Conservation (phyloP, 2,329 filamentous ascomycete genomes). For the Alternaria burnsii region DNA sequence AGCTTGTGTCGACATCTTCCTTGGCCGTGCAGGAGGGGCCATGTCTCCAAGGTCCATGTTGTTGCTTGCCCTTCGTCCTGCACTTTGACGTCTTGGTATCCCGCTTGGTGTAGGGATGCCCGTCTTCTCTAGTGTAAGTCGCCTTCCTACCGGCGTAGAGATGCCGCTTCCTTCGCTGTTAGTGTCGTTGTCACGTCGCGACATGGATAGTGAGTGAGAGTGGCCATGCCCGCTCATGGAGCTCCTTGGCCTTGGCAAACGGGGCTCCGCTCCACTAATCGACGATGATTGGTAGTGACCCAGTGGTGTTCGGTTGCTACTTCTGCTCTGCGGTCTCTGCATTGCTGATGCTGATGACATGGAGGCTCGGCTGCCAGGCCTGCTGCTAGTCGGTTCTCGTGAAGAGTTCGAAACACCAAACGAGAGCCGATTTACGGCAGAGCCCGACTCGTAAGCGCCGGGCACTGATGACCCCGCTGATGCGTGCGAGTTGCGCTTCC, state of each 20-base stretch:
- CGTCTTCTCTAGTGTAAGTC: conserved; percentile 56
- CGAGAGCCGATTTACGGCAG: conserved; percentile 58
- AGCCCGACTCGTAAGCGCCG: conserved; percentile 34
- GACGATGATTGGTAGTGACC: conserved; percentile 62
- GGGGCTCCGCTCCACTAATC: conserved; percentile 55
- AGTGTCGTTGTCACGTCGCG: conserved; percentile 59
- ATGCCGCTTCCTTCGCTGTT: conserved; percentile 48
- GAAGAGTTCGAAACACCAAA: conserved; percentile 54
- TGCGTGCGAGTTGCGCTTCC: conserved; percentile 68
- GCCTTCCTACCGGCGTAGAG: conserved; percentile 56
- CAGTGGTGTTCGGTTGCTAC: conserved; percentile 72
- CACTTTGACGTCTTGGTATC: conserved; percentile 62
- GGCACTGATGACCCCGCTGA: conserved; percentile 52
- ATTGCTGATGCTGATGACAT: conserved; percentile 39
- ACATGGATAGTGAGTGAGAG: conserved; percentile 43
- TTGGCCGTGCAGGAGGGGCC: conserved; percentile 56
- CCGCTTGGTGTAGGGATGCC: conserved; percentile 60
- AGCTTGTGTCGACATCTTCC: conserved; percentile 60
- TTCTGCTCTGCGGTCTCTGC: conserved; percentile 66
- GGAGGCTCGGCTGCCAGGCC: conserved; percentile 75
- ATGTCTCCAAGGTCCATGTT: conserved; percentile 56
- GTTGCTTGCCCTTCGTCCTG: conserved; percentile 51
- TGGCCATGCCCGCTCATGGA: conserved; percentile 66
- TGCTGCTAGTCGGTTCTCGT: conserved; percentile 56
- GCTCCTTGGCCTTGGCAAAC: conserved; percentile 68